Percentiles rank a stretch among this genome's conserved stretches.
These are phyloP conservation scores for Thuidium tamariscinum DNA, from an alignment of 225 moss, liverwort and hornwort genomes.

Conservation along the genomic window DNA sequence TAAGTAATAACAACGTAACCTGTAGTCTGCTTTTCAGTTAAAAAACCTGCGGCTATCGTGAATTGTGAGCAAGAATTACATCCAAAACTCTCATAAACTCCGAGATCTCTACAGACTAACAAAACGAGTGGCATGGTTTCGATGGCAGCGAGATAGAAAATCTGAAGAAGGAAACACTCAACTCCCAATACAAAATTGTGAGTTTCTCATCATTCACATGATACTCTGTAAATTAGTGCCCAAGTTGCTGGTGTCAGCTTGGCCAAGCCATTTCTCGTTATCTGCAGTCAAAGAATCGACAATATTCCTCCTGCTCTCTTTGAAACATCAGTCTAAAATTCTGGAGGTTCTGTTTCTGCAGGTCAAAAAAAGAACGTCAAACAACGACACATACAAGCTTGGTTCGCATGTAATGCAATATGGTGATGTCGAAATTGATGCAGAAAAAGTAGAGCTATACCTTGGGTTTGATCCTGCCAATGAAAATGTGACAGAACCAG, in stretches of 20 bases:
- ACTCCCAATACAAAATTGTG: slow-evolving; percentile 80
- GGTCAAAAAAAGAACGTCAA: slow-evolving; percentile 79
- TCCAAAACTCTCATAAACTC: background rate
- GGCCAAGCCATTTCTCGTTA: background rate
- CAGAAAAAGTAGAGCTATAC: slow-evolving; percentile 29
- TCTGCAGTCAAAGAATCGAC: background rate
- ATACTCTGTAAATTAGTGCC: background rate
- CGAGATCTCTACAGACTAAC: background rate
- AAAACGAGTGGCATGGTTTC: background rate
- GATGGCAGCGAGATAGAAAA: slow-evolving; percentile 66
- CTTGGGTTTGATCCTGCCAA: slow-evolving; percentile 45
- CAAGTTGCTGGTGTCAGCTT: background rate
- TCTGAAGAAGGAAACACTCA: slow-evolving; percentile 65
- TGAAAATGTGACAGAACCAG: slow-evolving; percentile 28
- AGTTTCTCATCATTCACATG: slow-evolving; percentile 13
- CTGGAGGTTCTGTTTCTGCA: background rate
- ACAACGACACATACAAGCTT: slow-evolving; percentile 49
- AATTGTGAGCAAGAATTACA: background rate
- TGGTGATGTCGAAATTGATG: slow-evolving; percentile 53
- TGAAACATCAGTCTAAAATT: background rate
- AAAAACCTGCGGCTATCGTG: background rate
- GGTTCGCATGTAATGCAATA: slow-evolving; percentile 96
- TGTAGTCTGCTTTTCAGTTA: background rate
- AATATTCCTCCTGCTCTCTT: background rate
- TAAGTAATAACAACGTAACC: slow-evolving; percentile 7